Evolutionary conservation across 345 rosid species (phyloP).

Genomic region (Kernera saxatilis): DNA sequence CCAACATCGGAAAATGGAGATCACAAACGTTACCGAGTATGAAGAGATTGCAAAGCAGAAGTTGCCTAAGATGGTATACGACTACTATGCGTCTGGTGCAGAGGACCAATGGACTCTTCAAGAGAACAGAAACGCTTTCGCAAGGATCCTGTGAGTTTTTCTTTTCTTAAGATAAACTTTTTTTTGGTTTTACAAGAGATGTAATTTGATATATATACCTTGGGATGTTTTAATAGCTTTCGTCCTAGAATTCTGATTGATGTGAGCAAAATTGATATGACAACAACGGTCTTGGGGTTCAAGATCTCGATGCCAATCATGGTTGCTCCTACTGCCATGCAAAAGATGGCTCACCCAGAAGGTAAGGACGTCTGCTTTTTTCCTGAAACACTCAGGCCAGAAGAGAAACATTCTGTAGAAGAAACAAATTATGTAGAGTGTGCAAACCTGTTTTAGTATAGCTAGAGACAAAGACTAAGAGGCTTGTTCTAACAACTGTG

Average conservation of each 20-base stretch:
- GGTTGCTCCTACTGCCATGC: slow-evolving; percentile 83
- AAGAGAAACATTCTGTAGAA: not conserved
- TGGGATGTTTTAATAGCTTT: slow-evolving; percentile 34
- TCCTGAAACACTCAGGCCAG: not conserved
- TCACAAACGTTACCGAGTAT: slow-evolving; percentile 63
- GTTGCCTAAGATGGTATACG: slow-evolving; percentile 67
- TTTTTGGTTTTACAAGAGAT: not conserved
- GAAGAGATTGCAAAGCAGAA: slow-evolving; percentile 58
- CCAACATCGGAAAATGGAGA: slow-evolving; percentile 36
- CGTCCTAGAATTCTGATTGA: slow-evolving; percentile 79
- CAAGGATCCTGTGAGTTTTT: slow-evolving; percentile 53
- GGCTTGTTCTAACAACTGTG: not conserved
- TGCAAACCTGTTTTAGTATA: not conserved
- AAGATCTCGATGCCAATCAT: slow-evolving; percentile 80
- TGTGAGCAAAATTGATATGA: slow-evolving; percentile 72
- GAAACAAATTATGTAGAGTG: not conserved
- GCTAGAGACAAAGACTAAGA: not conserved
- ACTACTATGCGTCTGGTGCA: slow-evolving; percentile 75
- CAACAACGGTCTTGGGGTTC: slow-evolving; percentile 61
- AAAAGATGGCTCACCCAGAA: slow-evolving; percentile 88
- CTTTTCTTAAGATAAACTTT: not conserved
- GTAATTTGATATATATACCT: not conserved
- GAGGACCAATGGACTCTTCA: slow-evolving; percentile 69
- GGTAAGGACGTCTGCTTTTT: slow-evolving; percentile 28
- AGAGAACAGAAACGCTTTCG: slow-evolving; percentile 61